Conservation (phyloP, 495 filamentous ascomycete species). For the Podospora comata region DNA sequence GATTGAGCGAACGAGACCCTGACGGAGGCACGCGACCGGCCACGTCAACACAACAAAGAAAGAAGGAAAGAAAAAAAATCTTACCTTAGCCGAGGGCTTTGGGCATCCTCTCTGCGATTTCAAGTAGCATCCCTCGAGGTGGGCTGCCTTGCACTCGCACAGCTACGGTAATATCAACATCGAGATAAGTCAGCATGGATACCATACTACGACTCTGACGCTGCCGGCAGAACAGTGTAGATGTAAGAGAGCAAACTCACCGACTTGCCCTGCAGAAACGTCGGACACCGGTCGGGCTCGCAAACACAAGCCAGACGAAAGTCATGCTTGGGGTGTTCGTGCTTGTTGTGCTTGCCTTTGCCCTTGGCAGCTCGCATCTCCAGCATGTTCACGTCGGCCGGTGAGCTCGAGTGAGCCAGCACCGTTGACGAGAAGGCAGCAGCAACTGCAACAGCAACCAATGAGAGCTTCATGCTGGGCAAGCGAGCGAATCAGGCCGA, state of each 20-base stretch:
- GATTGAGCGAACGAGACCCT: background rate
- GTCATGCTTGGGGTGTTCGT: constrained; percentile 13
- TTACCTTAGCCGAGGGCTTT: constrained; percentile 18
- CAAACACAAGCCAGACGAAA: constrained; percentile 20
- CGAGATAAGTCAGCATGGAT: background rate
- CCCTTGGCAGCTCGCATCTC: constrained; percentile 6
- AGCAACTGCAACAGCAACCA: constrained; percentile 1
- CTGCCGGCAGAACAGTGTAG: background rate
- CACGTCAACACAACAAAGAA: background rate
- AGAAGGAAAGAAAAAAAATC: background rate
- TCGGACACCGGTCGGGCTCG: constrained; percentile 15
- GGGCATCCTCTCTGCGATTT: constrained; percentile 21
- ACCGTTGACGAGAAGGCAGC: constrained; percentile 6
- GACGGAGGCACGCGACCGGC: background rate
- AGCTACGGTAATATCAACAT: constrained; percentile 11
- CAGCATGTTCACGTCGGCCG: background rate
- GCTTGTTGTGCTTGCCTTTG: constrained; percentile 10
- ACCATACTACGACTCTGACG: background rate
- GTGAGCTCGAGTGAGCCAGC: background rate
- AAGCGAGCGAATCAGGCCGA: background rate
- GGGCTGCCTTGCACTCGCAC: constrained; percentile 20
- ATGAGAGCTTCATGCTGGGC: constrained; percentile 16
- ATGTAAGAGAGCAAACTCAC: constrained; percentile 10
- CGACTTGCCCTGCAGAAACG: constrained; percentile 18
- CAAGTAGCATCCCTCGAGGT: constrained; percentile 17